These are phyloP conservation scores for Xylaria bambusicola DNA, from an alignment of 495 filamentous ascomycete species.

Conservation along the genomic window DNA sequence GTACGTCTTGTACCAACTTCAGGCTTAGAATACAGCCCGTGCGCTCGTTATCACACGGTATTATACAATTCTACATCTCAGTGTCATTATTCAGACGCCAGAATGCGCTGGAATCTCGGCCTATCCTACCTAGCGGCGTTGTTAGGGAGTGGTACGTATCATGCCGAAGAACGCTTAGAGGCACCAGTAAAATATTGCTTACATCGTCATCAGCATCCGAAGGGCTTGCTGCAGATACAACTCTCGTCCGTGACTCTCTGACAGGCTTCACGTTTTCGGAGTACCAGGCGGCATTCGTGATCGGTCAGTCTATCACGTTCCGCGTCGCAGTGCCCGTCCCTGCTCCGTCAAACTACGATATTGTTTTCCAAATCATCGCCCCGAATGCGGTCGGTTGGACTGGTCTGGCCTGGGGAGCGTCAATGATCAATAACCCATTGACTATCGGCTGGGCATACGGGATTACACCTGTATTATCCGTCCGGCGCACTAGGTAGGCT, in stretches of 20 bases:
- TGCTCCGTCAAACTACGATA: constrained; percentile 36
- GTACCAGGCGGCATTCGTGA: constrained; percentile 40
- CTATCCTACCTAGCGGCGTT: constrained; percentile 26
- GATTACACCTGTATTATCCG: constrained; percentile 31
- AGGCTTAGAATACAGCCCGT: too few relatives aligned
- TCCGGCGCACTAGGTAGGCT: constrained; percentile 43
- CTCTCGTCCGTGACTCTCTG: constrained; percentile 44
- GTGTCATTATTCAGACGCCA: constrained; percentile 6
- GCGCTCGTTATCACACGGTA: too few relatives aligned
- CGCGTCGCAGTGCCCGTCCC: constrained; percentile 42
- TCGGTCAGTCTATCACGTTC: constrained; percentile 38
- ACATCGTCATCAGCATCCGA: constrained; percentile 16
- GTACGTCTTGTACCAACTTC: too few relatives aligned
- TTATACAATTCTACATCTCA: not conserved
- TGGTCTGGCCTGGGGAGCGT: constrained; percentile 45
- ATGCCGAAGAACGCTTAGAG: not conserved
- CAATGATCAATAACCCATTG: constrained; percentile 44
- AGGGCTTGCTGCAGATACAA: constrained; percentile 28
- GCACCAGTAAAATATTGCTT: not conserved
- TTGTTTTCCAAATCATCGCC: constrained; percentile 46
- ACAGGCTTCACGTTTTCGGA: constrained; percentile 54
- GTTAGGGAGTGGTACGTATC: constrained; percentile 27
- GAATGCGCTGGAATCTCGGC: constrained; percentile 30
- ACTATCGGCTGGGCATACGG: constrained; percentile 38
- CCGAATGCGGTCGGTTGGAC: constrained; percentile 46